A percentile compares a stretch with the other conserved stretches of the same genome.
Evolutionary conservation across 2,329 filamentous ascomycete genomes (phyloP).

Genomic region (Geosmithia putterillii): DNA sequence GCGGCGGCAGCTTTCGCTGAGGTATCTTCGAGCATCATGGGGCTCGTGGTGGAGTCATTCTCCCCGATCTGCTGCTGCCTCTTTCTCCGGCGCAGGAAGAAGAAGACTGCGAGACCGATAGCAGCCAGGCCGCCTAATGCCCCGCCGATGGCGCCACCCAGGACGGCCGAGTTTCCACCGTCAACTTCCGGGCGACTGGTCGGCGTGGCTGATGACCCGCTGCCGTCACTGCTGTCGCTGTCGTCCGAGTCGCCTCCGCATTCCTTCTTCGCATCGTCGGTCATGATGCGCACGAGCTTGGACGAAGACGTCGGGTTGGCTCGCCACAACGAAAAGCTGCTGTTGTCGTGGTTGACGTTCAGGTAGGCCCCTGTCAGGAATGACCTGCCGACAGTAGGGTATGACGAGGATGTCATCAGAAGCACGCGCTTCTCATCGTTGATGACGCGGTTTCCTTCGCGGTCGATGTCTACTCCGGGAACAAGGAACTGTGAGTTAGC

Average conservation of each 20-base stretch:
- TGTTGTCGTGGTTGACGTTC: conserved; percentile 20
- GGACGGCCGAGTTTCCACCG: background rate
- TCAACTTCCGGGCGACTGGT: background rate
- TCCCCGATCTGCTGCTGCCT: background rate
- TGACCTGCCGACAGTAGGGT: conserved; percentile 18
- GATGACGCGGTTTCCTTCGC: conserved; percentile 11
- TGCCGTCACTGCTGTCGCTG: background rate
- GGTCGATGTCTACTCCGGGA: conserved; percentile 12
- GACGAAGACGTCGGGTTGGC: conserved; percentile 13
- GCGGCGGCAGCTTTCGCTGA: background rate
- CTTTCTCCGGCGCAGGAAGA: background rate
- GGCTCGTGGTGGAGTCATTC: background rate
- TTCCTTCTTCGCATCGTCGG: background rate
- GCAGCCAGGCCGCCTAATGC: background rate
- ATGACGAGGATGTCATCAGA: conserved; percentile 9
- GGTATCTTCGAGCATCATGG: background rate
- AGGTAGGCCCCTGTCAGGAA: conserved; percentile 21
- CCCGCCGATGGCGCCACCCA: background rate
- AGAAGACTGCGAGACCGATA: background rate
- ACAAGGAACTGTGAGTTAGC: conserved; percentile 16
- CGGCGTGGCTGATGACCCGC: background rate
- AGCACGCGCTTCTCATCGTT: conserved; percentile 9
- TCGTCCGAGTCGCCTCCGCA: background rate
- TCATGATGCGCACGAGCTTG: background rate
- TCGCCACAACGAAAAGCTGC: conserved; percentile 20